A percentile compares a stretch with the other conserved stretches of the same genome.
These are phyloP conservation scores for Gloeopeniophorella convolvens DNA, from an alignment of 768 basidiomycete genomes.

Conservation along the genomic window DNA sequence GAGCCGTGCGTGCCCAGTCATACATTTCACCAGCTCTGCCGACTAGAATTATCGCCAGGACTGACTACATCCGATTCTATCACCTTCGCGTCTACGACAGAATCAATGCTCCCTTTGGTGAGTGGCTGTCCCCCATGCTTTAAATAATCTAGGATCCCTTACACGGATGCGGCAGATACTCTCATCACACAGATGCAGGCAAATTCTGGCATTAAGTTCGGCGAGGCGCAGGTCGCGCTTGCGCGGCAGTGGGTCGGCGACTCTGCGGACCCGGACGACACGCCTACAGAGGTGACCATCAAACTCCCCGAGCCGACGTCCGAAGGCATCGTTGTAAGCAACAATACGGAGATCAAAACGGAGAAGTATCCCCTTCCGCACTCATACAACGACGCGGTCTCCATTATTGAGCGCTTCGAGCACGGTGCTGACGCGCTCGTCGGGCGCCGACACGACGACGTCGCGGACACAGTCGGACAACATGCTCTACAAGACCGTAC, in stretches of 20 bases:
- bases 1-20: slow-evolving; percentile 55
- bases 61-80: slow-evolving; percentile 86
- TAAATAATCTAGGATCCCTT: not conserved
- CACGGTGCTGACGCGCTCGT: slow-evolving; percentile 40
- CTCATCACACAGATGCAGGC: slow-evolving; percentile 67
- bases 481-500: slow-evolving; percentile 66
- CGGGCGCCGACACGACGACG: slow-evolving; percentile 52
- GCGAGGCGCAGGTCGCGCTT: slow-evolving; percentile 81
- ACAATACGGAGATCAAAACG: slow-evolving; percentile 48
- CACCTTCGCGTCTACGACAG: slow-evolving; percentile 89
- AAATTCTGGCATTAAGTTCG: slow-evolving; percentile 71
- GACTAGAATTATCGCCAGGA: slow-evolving; percentile 31
- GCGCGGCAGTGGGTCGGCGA: slow-evolving; percentile 67
- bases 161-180: slow-evolving; percentile 25
- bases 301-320: slow-evolving; percentile 45
- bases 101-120: slow-evolving; percentile 72
- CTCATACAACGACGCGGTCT: slow-evolving; percentile 57
- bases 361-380: slow-evolving; percentile 64
- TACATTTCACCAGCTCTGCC: not conserved
- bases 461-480: slow-evolving; percentile 74
- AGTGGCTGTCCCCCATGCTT: slow-evolving; percentile 32
- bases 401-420: slow-evolving; percentile 69
- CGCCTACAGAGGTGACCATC: slow-evolving; percentile 50
- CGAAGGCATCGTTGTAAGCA: slow-evolving; percentile 43
- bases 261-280: slow-evolving; percentile 27